Conservation (phyloP, 1,284 basidiomycete species). For the Hemileia vastatrix region DNA sequence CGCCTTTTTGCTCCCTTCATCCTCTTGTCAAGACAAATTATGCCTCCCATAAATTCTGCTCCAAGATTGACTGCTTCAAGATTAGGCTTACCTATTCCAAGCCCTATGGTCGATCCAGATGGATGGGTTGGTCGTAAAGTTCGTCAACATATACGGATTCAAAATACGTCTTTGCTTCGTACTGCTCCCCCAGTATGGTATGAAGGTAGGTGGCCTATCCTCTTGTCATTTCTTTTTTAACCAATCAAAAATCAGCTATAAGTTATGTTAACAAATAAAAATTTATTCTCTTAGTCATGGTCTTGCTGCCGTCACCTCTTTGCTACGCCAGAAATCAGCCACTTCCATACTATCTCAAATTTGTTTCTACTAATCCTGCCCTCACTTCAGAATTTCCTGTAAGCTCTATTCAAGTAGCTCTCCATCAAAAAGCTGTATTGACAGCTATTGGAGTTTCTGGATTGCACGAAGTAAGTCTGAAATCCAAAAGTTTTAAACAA, state of each 20-base stretch:
- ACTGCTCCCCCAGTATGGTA: not conserved
- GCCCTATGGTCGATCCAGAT: constrained; percentile 5
- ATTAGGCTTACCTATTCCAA: constrained; percentile 1
- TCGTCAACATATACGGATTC: constrained; percentile 5
- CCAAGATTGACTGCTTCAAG: not conserved
- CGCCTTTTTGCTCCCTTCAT: constrained; percentile 2
- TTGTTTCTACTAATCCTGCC: not conserved
- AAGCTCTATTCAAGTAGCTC: not conserved
- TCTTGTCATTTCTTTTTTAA: not conserved
- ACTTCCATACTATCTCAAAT: constrained; percentile 5
- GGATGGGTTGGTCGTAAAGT: constrained; percentile 8
- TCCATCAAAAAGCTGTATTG: not conserved
- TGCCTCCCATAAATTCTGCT: not conserved
- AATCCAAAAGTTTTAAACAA: no score
- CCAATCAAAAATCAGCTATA: not conserved
- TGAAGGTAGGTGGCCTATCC: not conserved
- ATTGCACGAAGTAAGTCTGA: not conserved
- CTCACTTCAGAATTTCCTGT: not conserved
- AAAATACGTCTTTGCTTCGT: not conserved
- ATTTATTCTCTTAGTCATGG: not conserved
- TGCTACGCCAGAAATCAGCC: not conserved
- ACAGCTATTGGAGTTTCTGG: not conserved
- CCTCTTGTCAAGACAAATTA: not conserved
- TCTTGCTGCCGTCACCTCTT: not conserved
- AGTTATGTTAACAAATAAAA: not conserved